Percentiles rank a stretch among this genome's conserved stretches.
Conservation (phyloP, 768 basidiomycete species). For the Paxillus involutus region DNA sequence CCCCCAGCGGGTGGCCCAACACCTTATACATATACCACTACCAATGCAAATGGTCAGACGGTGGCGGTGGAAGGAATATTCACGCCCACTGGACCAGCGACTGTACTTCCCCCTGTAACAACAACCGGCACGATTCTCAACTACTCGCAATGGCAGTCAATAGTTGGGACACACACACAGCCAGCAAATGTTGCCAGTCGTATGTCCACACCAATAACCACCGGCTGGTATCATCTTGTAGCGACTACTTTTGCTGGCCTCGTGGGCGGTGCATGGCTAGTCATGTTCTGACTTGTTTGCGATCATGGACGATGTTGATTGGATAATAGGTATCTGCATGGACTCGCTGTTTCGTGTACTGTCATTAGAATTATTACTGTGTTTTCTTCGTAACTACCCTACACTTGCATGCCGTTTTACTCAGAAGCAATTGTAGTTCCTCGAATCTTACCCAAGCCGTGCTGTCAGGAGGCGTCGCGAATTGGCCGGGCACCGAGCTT, state of each 20-base stretch:
- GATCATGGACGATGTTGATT: conserved; percentile 8
- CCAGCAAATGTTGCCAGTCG: conserved; percentile 26
- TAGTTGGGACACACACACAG: conserved; percentile 31
- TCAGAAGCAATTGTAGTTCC: conserved; percentile 4
- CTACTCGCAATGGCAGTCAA: conserved; percentile 29
- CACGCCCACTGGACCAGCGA: conserved; percentile 32
- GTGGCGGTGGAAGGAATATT: conserved; percentile 23
- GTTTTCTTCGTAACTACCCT: conserved; percentile 7
- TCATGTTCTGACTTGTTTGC: conserved; percentile 19
- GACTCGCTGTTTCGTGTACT: background rate
- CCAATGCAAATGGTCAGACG: conserved; percentile 30
- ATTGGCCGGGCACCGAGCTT: no score
- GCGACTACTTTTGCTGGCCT: conserved; percentile 23
- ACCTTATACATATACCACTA: conserved; percentile 52
- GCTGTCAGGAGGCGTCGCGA: no score
- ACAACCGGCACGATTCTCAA: conserved; percentile 28
- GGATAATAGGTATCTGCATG: conserved; percentile 3
- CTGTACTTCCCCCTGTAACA: conserved; percentile 23
- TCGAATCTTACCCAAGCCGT: background rate
- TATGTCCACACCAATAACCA: conserved; percentile 14
- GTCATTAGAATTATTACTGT: background rate
- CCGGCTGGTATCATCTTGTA: conserved; percentile 29
- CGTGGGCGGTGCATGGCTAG: conserved; percentile 32
- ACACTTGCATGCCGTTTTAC: conserved; percentile 15
- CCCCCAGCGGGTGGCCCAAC: conserved; percentile 46